Evolutionary conservation across 2,329 filamentous ascomycete species (phyloP).

Genomic region (Colletotrichum tropicale): DNA sequence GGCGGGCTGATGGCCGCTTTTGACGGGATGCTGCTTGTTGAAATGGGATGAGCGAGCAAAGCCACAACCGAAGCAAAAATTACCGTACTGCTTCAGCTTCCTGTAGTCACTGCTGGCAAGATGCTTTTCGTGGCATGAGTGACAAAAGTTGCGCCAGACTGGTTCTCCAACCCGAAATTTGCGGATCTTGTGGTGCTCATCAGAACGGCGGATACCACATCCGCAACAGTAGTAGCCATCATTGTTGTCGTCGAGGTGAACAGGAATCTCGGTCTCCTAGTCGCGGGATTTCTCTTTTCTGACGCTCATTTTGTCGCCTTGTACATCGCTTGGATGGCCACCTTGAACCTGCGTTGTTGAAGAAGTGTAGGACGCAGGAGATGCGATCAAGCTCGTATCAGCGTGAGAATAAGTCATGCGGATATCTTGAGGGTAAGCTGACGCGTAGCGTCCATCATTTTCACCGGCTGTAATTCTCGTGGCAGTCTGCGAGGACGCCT

Average conservation of each 20-base stretch:
- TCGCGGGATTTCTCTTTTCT: neutral
- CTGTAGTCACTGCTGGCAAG: neutral
- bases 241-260: conserved; percentile 11
- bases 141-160: conserved; percentile 21
- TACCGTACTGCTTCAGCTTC: neutral
- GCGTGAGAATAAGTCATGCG: neutral
- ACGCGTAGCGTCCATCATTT: too few relatives aligned
- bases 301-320: neutral
- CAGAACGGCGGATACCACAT: conserved; percentile 20
- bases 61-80: conserved; percentile 40
- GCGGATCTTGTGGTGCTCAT: conserved; percentile 13
- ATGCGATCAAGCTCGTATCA: neutral
- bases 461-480: neutral
- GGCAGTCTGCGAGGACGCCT: neutral
- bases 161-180: neutral
- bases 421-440: neutral
- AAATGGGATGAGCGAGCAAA: conserved; percentile 36
- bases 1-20: conserved; percentile 23
- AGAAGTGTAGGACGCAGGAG: neutral
- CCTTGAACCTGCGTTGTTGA: neutral
- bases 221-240: conserved; percentile 22
- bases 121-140: conserved; percentile 10
- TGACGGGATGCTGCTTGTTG: conserved; percentile 36
- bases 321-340: neutral
- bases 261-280: conserved; percentile 2